phyloP scores from a whole-genome alignment of 176 grass and related monocot genomes.

The Cocos nucifera region DNA sequence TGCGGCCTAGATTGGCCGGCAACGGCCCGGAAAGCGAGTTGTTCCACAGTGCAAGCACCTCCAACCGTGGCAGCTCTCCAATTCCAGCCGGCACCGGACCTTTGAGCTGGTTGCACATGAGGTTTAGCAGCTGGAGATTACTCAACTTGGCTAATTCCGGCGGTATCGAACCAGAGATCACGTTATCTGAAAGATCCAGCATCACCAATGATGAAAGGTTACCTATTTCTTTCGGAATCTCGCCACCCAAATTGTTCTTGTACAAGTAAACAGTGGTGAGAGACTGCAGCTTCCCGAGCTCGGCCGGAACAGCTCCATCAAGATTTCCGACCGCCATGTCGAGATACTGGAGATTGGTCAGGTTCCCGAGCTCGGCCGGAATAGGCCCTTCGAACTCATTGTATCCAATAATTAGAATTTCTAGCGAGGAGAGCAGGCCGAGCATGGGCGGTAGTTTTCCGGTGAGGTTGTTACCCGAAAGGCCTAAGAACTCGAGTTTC shows the following conservation, averaged over 20 bases:
- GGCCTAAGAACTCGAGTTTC: conserved; percentile 79
- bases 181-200: conserved; percentile 88
- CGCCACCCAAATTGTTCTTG: conserved; percentile 64
- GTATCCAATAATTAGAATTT: conserved; percentile 88
- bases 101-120: conserved; percentile 96
- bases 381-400: conserved; percentile 77
- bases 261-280: conserved; percentile 74
- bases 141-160: conserved; percentile 45
- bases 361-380: conserved; percentile 60
- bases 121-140: conserved; percentile 79
- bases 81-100: conserved; percentile 55
- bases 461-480: conserved; percentile 89
- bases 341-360: conserved; percentile 68
- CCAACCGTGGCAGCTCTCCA: conserved; percentile 58
- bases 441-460: conserved; percentile 57
- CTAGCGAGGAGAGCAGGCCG: conserved; percentile 60
- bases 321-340: conserved; percentile 80
- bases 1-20: conserved; percentile 54
- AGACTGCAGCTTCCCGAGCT: conserved; percentile 46
- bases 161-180: conserved; percentile 63
- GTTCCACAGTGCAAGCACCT: conserved; percentile 90
- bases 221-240: conserved; percentile 73
- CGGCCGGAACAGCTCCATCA: conserved; percentile 50
- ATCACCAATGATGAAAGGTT: conserved; percentile 53
- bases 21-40: conserved; percentile 76